Conservation (phyloP, 495 filamentous ascomycete species). For the Penicillium cosmopolitanum region DNA sequence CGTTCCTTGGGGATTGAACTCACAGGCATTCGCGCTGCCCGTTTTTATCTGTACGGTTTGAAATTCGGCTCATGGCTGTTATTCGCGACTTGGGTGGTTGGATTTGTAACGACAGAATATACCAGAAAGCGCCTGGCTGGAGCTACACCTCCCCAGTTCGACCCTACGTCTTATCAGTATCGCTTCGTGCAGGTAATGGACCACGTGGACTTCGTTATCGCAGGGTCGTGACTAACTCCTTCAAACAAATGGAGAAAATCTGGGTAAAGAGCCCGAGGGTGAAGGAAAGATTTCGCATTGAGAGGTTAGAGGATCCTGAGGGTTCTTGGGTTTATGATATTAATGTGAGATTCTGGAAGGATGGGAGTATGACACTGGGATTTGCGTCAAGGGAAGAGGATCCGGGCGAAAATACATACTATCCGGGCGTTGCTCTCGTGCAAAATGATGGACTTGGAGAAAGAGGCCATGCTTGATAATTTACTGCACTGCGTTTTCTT, state of each 20-base stretch:
- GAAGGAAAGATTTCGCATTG: neutral
- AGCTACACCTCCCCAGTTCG: neutral
- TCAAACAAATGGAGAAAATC: neutral
- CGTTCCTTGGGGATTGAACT: too few relatives aligned
- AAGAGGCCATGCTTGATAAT: too few relatives aligned
- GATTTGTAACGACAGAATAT: neutral
- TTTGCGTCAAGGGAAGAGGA: neutral
- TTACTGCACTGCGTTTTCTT: too few relatives aligned
- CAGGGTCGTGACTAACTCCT: neutral
- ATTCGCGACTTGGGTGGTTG: neutral
- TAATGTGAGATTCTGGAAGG: neutral
- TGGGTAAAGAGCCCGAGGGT: neutral
- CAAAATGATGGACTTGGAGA: neutral
- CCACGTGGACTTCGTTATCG: neutral
- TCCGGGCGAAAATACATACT: neutral
- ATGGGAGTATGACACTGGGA: neutral
- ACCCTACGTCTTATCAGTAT: neutral
- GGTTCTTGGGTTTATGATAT: conserved; percentile 1
- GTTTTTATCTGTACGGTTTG: neutral
- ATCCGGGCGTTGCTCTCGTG: neutral
- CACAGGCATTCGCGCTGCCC: neutral
- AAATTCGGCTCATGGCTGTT: neutral
- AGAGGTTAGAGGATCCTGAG: neutral
- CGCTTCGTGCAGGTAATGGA: neutral
- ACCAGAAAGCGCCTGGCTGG: neutral